Conservation (phyloP, 192 early-diverging fungal genomes). For the Jimgerdemannia flammicorona region DNA sequence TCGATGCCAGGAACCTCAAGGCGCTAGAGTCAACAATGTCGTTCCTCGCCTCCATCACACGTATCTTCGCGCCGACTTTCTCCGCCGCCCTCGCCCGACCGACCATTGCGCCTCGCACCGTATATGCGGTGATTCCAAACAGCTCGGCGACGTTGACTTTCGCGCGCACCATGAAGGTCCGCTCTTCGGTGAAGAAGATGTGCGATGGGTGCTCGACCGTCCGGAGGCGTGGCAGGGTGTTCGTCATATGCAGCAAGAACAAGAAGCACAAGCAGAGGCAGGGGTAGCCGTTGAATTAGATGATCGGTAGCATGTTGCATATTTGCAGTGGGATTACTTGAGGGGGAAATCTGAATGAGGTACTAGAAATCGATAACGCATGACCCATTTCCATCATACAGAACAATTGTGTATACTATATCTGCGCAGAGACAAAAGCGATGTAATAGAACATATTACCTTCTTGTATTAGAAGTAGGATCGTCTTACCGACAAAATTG, state of each 20-base stretch:
- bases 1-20: no score
- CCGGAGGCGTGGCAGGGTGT: conserved; percentile 76
- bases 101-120: background rate
- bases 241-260: conserved; percentile 88
- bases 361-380: no score
- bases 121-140: background rate
- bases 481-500: no score
- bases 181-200: conserved; percentile 84
- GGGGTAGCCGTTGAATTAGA: conserved; percentile 35
- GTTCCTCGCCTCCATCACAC: background rate
- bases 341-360: no score
- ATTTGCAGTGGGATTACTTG: no score
- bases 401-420: no score
- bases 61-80: background rate
- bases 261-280: conserved; percentile 96
- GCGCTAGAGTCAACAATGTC: background rate
- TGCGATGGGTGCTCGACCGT: conserved; percentile 90
- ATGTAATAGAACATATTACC: no score
- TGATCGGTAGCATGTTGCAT: no score
- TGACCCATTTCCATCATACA: no score
- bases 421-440: no score
- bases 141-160: conserved; percentile 20
- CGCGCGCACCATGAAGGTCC: conserved; percentile 80
- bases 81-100: background rate
- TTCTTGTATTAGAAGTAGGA: no score